These are phyloP conservation scores for Geotrichum aggregatum DNA, from an alignment of 1,139 yeast species.

Conservation along the genomic window DNA sequence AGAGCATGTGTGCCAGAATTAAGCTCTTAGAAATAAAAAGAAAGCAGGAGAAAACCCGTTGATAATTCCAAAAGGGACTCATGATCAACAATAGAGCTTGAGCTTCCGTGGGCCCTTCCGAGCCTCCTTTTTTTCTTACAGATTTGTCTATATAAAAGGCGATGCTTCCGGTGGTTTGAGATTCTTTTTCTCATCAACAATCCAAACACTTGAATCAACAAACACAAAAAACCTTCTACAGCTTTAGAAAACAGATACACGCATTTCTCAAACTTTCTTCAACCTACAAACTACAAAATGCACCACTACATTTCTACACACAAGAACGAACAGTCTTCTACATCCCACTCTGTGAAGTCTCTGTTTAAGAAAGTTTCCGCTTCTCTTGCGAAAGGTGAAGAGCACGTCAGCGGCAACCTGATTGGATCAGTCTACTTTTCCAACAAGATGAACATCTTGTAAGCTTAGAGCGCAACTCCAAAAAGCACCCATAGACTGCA, in stretches of 20 bases:
- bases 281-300: not conserved
- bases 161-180: too few relatives aligned
- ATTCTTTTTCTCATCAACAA: not conserved
- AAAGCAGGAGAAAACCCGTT: too few relatives aligned
- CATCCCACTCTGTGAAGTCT: not conserved
- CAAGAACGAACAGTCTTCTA: not conserved
- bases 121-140: too few relatives aligned
- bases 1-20: too few relatives aligned
- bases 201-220: not conserved
- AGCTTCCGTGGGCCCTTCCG: too few relatives aligned
- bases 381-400: not conserved
- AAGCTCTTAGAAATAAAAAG: too few relatives aligned
- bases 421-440: not conserved
- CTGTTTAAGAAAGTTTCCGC: not conserved
- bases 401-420: conserved; percentile 1
- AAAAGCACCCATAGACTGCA: too few relatives aligned
- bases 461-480: not conserved
- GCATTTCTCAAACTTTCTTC: not conserved
- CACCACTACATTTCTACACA: not conserved
- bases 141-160: too few relatives aligned
- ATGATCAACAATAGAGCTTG: too few relatives aligned
- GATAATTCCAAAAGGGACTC: too few relatives aligned
- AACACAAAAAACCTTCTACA: too few relatives aligned
- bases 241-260: not conserved
- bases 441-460: not conserved